Conservation (phyloP, 1,284 basidiomycete genomes). For the Rhodotorula sp. region DNA sequence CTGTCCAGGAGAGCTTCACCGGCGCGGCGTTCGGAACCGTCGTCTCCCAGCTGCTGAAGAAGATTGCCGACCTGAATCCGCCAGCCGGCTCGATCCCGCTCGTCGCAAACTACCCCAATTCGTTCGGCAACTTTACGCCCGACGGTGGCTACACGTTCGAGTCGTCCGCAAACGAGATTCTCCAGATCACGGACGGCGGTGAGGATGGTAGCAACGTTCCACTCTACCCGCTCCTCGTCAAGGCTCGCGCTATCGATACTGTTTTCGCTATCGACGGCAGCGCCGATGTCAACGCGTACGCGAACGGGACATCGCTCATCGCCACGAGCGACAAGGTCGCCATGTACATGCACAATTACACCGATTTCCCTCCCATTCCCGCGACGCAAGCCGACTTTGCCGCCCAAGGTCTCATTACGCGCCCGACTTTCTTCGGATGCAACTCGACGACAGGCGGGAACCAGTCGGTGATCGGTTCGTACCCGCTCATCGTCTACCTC, state of each 20-base stretch:
- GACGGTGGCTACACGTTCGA: conserved; percentile 36
- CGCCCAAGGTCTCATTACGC: conserved; percentile 62
- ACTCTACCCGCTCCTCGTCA: conserved; percentile 56
- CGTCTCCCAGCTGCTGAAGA: conserved; percentile 46
- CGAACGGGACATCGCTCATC: conserved; percentile 58
- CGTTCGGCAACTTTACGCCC: conserved; percentile 35
- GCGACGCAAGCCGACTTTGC: conserved; percentile 58
- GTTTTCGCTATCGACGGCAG: conserved; percentile 68
- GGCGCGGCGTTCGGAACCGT: conserved; percentile 4
- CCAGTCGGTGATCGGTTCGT: conserved; percentile 36
- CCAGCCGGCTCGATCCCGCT: conserved; percentile 47
- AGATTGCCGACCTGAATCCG: conserved; percentile 46
- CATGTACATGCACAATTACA: conserved; percentile 18
- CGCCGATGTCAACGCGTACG: conserved; percentile 61
- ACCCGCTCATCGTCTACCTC: conserved; percentile 41
- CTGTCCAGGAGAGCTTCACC: conserved; percentile 34
- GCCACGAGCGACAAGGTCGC: conserved; percentile 46
- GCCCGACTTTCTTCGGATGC: conserved; percentile 65
- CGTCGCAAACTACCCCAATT: conserved; percentile 43
- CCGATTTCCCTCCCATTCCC: conserved; percentile 63
- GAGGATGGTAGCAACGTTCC: conserved; percentile 46
- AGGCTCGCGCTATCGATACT: conserved; percentile 62
- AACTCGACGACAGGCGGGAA: conserved; percentile 51
- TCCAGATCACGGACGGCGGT: conserved; percentile 48
- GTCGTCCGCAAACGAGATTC: conserved; percentile 34